These are phyloP conservation scores for Lizonia empirigonia DNA, from an alignment of 2,329 filamentous ascomycete genomes.

Conservation along the genomic window DNA sequence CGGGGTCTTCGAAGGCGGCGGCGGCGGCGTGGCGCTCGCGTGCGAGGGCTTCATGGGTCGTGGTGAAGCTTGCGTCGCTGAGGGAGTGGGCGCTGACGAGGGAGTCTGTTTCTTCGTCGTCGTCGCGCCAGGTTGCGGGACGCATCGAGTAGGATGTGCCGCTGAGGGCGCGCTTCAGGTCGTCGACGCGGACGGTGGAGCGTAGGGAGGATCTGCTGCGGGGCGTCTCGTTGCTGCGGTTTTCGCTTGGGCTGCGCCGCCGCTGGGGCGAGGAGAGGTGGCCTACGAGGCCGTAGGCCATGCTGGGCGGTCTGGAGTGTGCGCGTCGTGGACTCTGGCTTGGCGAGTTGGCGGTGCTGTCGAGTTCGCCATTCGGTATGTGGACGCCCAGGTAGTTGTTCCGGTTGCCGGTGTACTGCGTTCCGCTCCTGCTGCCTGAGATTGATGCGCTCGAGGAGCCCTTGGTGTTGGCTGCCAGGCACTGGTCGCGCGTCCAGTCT, in stretches of 20 bases:
- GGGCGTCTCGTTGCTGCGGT: slow-evolving; percentile 29
- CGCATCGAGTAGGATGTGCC: slow-evolving; percentile 43
- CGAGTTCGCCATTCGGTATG: slow-evolving; percentile 48
- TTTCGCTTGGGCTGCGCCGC: slow-evolving; percentile 28
- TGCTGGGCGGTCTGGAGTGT: slow-evolving; percentile 39
- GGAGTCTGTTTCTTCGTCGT: slow-evolving; percentile 62
- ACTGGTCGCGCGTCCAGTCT: slow-evolving; percentile 79
- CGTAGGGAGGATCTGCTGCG: slow-evolving; percentile 46
- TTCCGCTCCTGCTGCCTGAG: slow-evolving; percentile 69
- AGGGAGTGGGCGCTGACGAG: slow-evolving; percentile 73
- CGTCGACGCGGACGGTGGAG: slow-evolving; percentile 52
- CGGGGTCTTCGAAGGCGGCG: slow-evolving; percentile 13
- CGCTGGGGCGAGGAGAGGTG: slow-evolving; percentile 38
- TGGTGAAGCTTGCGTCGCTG: slow-evolving; percentile 64
- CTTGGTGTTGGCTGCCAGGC: slow-evolving; percentile 69
- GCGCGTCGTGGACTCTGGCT: slow-evolving; percentile 39
- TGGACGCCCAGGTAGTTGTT: slow-evolving; percentile 62
- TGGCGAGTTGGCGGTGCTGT: slow-evolving; percentile 41
- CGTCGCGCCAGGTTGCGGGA: slow-evolving; percentile 30
- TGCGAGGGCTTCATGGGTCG: slow-evolving; percentile 26
- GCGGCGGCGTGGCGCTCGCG: slow-evolving; percentile 3
- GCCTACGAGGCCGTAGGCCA: slow-evolving; percentile 45
- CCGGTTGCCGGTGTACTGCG: slow-evolving; percentile 34
- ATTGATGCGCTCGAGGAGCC: slow-evolving; percentile 75
- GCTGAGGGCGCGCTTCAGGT: slow-evolving; percentile 54